phyloP scores from a whole-genome alignment of 1,284 basidiomycete genomes.

The Cryptococcus depauperatus region DNA sequence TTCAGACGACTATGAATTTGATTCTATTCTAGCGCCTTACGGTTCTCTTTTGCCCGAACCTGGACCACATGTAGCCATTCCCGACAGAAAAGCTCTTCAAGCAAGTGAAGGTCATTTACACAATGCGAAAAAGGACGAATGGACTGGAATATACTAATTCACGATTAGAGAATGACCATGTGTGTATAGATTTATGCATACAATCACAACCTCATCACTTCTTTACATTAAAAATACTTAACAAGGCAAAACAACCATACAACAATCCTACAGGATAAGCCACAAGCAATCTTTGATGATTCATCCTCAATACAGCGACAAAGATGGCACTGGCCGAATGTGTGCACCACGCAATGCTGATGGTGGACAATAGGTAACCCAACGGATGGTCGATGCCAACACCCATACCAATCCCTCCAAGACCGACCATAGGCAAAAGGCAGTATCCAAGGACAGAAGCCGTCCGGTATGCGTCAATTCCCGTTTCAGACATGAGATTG shows the following conservation, averaged over 20 bases:
- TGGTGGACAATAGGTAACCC: conserved; percentile 69
- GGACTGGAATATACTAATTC: conserved; percentile 37
- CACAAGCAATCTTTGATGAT: conserved; percentile 81
- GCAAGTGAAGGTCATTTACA: conserved; percentile 14
- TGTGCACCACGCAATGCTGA: conserved; percentile 90
- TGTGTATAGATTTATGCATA: not conserved
- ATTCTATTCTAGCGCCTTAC: conserved; percentile 41
- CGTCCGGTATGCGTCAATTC: conserved; percentile 93
- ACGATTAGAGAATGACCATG: no score
- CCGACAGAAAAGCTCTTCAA: conserved; percentile 18
- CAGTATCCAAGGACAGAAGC: conserved; percentile 96
- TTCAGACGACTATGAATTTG: conserved; percentile 36
- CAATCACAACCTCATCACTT: no score
- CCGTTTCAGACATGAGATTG: conserved; percentile 93
- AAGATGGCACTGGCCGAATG: conserved; percentile 91
- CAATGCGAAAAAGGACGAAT: conserved; percentile 35
- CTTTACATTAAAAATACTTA: conserved; percentile 52
- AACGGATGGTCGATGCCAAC: conserved; percentile 73
- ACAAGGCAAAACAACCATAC: conserved; percentile 83
- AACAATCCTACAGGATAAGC: conserved; percentile 87
- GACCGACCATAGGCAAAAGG: conserved; percentile 91
- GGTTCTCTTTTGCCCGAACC: conserved; percentile 29
- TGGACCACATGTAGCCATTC: conserved; percentile 24
- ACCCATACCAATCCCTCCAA: conserved; percentile 80
- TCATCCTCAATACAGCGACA: conserved; percentile 85